These are phyloP conservation scores for Nepenthes gracilis DNA, from an alignment of 148 eudicot genomes.

Conservation along the genomic window DNA sequence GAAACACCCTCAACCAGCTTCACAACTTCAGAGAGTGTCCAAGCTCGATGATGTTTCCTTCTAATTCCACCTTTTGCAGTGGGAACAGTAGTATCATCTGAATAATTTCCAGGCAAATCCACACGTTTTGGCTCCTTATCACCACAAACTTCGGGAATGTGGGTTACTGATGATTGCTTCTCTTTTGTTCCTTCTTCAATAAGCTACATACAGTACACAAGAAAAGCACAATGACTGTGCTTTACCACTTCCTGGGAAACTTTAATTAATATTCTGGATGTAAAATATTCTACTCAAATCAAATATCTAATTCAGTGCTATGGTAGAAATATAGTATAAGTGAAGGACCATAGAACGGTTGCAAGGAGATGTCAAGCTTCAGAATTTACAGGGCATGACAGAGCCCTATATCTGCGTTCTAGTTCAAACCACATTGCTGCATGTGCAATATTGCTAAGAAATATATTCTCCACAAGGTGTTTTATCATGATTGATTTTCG, in stretches of 20 bases:
- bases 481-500: too few relatives aligned
- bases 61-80: conserved; percentile 68
- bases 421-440: too few relatives aligned
- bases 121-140: conserved; percentile 26
- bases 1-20: conserved; percentile 95
- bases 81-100: conserved; percentile 41
- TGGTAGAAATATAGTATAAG: too few relatives aligned
- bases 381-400: too few relatives aligned
- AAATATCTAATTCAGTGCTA: too few relatives aligned
- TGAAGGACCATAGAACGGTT: too few relatives aligned
- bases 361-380: too few relatives aligned
- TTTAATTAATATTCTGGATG: background rate
- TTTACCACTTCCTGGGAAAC: background rate
- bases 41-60: conserved; percentile 97
- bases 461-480: too few relatives aligned
- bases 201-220: conserved; percentile 20
- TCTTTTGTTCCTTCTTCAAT: conserved; percentile 27
- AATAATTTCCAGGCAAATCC: conserved; percentile 34
- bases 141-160: conserved; percentile 24
- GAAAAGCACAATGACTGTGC: conserved; percentile 1
- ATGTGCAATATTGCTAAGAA: too few relatives aligned
- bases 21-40: conserved; percentile 78
- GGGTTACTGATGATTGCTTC: conserved; percentile 18
- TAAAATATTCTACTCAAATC: too few relatives aligned
- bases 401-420: too few relatives aligned